Percentiles rank a stretch among this genome's conserved stretches.
These are phyloP conservation scores for Calonectria ilicicola DNA, from an alignment of 2,329 filamentous ascomycete genomes.

Conservation along the genomic window DNA sequence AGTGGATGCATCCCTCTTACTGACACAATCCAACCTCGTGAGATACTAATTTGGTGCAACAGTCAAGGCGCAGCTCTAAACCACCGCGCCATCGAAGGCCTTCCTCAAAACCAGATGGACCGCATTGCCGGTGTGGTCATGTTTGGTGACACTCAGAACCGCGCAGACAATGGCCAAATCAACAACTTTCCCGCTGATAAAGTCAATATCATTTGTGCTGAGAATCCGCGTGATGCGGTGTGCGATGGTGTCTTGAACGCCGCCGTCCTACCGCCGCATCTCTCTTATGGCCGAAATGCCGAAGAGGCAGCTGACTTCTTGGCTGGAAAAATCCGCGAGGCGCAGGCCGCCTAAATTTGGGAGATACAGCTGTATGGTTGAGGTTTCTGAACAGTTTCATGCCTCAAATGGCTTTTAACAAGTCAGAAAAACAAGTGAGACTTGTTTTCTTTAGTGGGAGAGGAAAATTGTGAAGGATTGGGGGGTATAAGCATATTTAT, in stretches of 20 bases:
- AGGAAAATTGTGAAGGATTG: no score
- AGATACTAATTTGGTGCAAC: neutral
- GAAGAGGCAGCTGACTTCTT: constrained; percentile 1
- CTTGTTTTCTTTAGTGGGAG: no score
- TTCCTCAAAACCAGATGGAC: neutral
- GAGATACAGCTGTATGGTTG: no score
- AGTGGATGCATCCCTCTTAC: neutral
- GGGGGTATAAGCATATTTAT: no score
- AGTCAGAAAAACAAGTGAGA: no score
- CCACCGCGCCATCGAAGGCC: neutral
- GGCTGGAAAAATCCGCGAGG: neutral
- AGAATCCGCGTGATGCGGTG: neutral
- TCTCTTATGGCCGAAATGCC: neutral
- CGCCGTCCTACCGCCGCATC: neutral
- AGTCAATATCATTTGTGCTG: neutral
- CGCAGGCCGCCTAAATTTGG: neutral
- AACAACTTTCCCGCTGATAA: neutral
- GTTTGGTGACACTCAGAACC: neutral
- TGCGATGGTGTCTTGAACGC: constrained; percentile 2
- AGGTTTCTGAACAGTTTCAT: no score
- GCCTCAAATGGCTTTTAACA: no score
- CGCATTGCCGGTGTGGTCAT: constrained; percentile 1
- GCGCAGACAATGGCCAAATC: neutral
- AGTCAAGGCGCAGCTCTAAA: constrained; percentile 1
- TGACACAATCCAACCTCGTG: no score